These are phyloP conservation scores for Phytophthora megakarya DNA, from an alignment of 352 stramenopile species.

Conservation along the genomic window DNA sequence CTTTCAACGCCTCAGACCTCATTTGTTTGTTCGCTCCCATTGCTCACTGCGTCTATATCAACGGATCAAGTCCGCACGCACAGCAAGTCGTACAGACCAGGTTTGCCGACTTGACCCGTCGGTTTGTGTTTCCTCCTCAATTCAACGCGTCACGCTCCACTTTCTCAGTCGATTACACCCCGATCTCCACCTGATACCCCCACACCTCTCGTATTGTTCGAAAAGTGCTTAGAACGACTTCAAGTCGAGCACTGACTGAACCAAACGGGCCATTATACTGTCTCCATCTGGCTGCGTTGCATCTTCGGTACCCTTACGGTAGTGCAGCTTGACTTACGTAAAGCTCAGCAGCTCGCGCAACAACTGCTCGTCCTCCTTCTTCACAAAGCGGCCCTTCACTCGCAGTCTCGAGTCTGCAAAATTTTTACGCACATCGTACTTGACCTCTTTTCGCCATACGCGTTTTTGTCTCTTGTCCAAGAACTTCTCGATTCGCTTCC, in stretches of 20 bases:
- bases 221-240: slow-evolving; percentile 8
- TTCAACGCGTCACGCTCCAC: slow-evolving; percentile 13
- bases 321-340: slow-evolving; percentile 48
- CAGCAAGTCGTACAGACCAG: slow-evolving; percentile 17
- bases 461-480: slow-evolving; percentile 95
- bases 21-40: slow-evolving; percentile 12
- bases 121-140: slow-evolving; percentile 10
- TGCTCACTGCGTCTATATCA: slow-evolving; percentile 24
- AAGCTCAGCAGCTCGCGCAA: slow-evolving; percentile 85
- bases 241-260: slow-evolving; percentile 3
- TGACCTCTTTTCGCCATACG: slow-evolving; percentile 95
- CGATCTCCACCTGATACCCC: slow-evolving; percentile 2
- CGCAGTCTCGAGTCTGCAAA: slow-evolving; percentile 97
- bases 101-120: neutral
- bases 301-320: slow-evolving; percentile 19
- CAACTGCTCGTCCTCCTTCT: slow-evolving; percentile 96
- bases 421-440: slow-evolving; percentile 98
- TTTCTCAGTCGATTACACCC: slow-evolving; percentile 8
- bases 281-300: slow-evolving; percentile 14
- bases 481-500: slow-evolving; percentile 94
- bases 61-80: slow-evolving; percentile 12
- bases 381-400: slow-evolving; percentile 97
- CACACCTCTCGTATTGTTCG: neutral
- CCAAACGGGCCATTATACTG: slow-evolving; percentile 9
- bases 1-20: slow-evolving; percentile 16